Evolutionary conservation across 352 stramenopile genomes (phyloP), one percentile per base, ranked within the genome.

Genomic region (Globisporangium spinosum): DNA sequence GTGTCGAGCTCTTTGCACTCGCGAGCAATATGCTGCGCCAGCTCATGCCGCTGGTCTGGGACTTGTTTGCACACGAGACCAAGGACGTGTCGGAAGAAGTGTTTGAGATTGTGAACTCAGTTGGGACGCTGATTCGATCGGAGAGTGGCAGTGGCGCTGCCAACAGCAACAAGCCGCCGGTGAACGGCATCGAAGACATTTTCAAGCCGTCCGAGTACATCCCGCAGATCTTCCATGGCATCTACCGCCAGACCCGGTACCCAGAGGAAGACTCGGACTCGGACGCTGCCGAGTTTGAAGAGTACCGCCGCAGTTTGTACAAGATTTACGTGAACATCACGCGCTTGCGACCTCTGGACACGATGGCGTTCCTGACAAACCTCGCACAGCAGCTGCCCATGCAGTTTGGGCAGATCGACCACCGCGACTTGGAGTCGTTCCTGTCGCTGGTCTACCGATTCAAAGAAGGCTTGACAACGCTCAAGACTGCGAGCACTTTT

Each of bases 301-400:
- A 90, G 55, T 94, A 95, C 66, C 83, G 87, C 29, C 82, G 82
- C 56, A 91, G 86, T 62, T 70, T 94, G 23, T 93, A 90, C 74
- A 93, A 91, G 58, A 93, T 96, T 65, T 96, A 91, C 67, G 82
- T 96, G 55, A 94, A 96, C 68, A 88, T 94, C 59, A 87, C 87
- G 45, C 87, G 87, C 0, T 73, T 90, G 58, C 77, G 86, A 38
- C 80, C 89, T 32, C 71, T 90, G 43, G 79, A 91, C 35, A 89
- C 86, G 27, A 73, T 95, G 58, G 67, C 65, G 22, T 94, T 90
- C 75, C 72, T 94, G 15, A 77, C 74, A 12, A 91, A 83, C 23
- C 58, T 93, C 45, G 77, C 83, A 6, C 76, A 90, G 38, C 77
- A 83, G 51, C 63, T 91, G 49, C 73, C 83, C 1, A 51, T 64